phyloP scores from a whole-genome alignment of 495 filamentous ascomycete species.

The Neurospora sp. region DNA sequence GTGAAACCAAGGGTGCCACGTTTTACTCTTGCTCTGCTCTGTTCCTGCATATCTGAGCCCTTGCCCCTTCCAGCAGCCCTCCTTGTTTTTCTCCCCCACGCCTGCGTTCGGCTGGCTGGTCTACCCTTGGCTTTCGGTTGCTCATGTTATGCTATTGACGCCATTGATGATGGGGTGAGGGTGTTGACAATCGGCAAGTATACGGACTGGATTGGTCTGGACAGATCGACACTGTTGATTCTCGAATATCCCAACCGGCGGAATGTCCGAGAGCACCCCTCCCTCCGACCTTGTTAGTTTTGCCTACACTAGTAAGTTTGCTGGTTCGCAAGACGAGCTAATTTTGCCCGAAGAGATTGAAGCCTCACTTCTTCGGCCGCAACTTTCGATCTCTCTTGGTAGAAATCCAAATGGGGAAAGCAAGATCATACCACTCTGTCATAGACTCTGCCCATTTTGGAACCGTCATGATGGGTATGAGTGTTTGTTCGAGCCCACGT shows the following conservation, averaged over 20 bases:
- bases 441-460: neutral
- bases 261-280: neutral
- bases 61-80: neutral
- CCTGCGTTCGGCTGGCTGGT: neutral
- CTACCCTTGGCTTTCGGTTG: too few relatives aligned
- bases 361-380: neutral
- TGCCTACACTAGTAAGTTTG: neutral
- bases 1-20: neutral
- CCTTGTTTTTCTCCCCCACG: neutral
- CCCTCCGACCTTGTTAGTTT: neutral
- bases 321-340: neutral
- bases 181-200: neutral
- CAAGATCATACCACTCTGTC: neutral
- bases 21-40: neutral
- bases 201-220: neutral
- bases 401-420: neutral
- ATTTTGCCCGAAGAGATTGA: neutral
- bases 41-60: neutral
- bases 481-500: neutral
- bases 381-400: neutral
- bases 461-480: neutral
- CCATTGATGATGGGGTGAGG: neutral
- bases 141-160: neutral
- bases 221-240: neutral
- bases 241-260: neutral